Percentiles rank a stretch among this genome's conserved stretches.
phyloP scores from a whole-genome alignment of 2,329 filamentous ascomycete species.

The Paradendryphiella salina region DNA sequence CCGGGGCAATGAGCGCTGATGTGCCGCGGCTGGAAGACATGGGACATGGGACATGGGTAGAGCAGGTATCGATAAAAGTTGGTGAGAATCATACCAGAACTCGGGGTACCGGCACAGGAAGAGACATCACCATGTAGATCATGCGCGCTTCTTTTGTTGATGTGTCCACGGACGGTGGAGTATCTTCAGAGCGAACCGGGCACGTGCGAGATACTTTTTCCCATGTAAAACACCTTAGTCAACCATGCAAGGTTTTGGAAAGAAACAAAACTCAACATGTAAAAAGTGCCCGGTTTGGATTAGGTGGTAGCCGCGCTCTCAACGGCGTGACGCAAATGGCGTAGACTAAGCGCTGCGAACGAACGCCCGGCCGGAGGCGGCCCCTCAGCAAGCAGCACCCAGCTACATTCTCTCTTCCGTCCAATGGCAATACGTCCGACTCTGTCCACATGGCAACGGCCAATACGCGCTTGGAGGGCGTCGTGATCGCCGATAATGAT shows the following conservation, averaged over 20 bases:
- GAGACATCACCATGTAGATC: background rate
- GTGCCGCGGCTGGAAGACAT: constrained; percentile 3
- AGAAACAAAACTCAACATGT: background rate
- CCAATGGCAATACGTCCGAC: constrained; percentile 12
- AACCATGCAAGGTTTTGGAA: constrained; percentile 7
- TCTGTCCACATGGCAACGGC: background rate
- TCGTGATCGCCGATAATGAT: constrained; percentile 17
- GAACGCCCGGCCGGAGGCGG: constrained; percentile 18
- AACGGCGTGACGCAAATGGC: constrained; percentile 12
- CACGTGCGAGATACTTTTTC: background rate
- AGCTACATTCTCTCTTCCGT: background rate
- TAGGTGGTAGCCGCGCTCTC: constrained; percentile 14
- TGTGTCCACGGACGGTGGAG: background rate
- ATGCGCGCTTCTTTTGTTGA: background rate
- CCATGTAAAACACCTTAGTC: background rate
- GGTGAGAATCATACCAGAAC: background rate
- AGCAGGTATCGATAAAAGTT: background rate
- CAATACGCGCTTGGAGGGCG: constrained; percentile 7
- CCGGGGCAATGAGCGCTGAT: constrained; percentile 1
- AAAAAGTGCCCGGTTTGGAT: background rate
- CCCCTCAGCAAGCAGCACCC: constrained; percentile 5
- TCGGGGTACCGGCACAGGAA: background rate
- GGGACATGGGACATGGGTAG: background rate
- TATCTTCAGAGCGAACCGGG: background rate
- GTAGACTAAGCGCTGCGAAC: constrained; percentile 25